Evolutionary conservation across 495 filamentous ascomycete species (phyloP).

Genomic region (Podospora sp.): DNA sequence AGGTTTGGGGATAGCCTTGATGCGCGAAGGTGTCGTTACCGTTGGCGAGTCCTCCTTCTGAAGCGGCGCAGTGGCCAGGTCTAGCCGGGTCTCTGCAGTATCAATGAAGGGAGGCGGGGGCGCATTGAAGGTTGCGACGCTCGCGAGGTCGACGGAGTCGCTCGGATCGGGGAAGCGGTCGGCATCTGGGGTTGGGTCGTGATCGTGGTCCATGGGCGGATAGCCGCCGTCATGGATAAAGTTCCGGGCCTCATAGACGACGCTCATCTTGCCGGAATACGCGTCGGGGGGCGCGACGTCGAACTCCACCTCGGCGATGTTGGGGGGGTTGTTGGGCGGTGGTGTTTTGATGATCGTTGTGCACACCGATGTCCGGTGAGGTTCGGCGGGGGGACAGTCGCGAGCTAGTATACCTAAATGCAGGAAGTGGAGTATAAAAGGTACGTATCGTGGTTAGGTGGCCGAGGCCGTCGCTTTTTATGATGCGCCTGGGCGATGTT

Average conservation of each 20-base stretch:
- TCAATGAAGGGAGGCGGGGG: conserved; percentile 24
- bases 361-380: background rate
- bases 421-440: conserved; percentile 1
- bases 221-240: conserved; percentile 43
- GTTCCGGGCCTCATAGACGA: conserved; percentile 43
- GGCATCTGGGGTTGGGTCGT: conserved; percentile 31
- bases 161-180: conserved; percentile 34
- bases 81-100: conserved; percentile 27
- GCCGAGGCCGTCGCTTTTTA: conserved; percentile 4
- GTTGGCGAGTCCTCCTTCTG: conserved; percentile 33
- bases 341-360: conserved; percentile 1
- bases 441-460: background rate
- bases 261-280: conserved; percentile 43
- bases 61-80: conserved; percentile 22
- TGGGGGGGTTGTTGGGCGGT: background rate
- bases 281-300: conserved; percentile 19
- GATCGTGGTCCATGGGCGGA: conserved; percentile 35
- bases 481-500: conserved; percentile 6
- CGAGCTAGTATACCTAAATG: background rate
- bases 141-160: conserved; percentile 36
- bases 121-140: conserved; percentile 35
- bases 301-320: conserved; percentile 16
- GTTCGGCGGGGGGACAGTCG: background rate
- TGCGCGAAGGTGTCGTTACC: conserved; percentile 37
- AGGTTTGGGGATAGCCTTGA: conserved; percentile 54